A percentile compares a stretch with the other conserved stretches of the same genome.
Evolutionary conservation across 2,329 filamentous ascomycete genomes (phyloP).

Genomic region (Clonostachys sp.): DNA sequence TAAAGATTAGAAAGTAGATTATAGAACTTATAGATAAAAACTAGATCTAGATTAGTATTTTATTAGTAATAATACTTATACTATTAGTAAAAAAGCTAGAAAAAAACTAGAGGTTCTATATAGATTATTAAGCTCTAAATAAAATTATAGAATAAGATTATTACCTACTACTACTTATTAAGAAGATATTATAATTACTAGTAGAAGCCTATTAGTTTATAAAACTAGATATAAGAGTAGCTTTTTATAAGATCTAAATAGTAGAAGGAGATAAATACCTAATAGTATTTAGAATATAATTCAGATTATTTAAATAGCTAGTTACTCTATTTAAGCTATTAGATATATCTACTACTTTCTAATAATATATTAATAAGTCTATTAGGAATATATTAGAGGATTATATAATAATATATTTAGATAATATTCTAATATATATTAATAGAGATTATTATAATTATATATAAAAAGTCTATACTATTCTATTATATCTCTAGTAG

Average conservation of each 20-base stretch:
- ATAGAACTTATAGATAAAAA: slow-evolving; percentile 1
- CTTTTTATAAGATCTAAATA: neutral
- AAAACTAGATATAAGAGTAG: neutral
- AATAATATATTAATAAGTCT: neutral
- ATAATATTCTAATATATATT: neutral
- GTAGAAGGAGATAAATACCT: neutral
- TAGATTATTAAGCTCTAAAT: neutral
- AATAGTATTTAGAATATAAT: neutral
- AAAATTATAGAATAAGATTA: neutral
- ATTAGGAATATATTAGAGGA: neutral
- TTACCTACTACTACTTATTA: neutral
- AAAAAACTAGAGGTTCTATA: neutral
- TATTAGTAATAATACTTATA: neutral
- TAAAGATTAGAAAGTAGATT: neutral
- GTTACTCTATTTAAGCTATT: neutral
- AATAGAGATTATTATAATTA: neutral
- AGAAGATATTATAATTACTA: neutral
- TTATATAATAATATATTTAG: neutral
- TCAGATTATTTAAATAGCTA: neutral
- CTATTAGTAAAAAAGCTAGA: neutral
- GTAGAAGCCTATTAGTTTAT: neutral
- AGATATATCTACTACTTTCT: neutral
- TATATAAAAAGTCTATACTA: neutral
- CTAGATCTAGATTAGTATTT: neutral
- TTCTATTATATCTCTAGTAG: neutral